Evolutionary conservation across 495 filamentous ascomycete species (phyloP), one percentile per base, ranked within the genome.

Genomic region (Lichina pygmaea): DNA sequence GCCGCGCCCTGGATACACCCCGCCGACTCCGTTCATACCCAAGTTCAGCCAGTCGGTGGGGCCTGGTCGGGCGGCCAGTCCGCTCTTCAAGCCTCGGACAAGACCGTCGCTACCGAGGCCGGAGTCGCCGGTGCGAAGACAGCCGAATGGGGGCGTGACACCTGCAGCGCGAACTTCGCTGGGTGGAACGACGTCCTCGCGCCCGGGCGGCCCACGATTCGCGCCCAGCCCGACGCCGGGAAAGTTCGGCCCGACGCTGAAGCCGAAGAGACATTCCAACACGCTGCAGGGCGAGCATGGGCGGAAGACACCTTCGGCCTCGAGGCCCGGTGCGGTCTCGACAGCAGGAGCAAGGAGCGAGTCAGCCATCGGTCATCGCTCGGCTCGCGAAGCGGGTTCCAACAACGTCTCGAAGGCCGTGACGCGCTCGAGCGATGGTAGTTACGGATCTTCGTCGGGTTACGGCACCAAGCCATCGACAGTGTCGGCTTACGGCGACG

Each of bases 1-100:
- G 15, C 11, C 16, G 2, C 30, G 15, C 10, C 42, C 6, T 8
- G 66, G 61, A 48, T 67, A 65, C 53, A 76, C 74, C 13, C 74
- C 78, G 11, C 73, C 77, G 17, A 75, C 71, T 13, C 73, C 78
- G 3, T 70, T 69, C 12, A 54, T 55, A 49, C 52, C 52, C 47
- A 78, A 82, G 52, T 85, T 89, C 60, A 81, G 80, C 60, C 79
- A 91, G 58, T 83, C 85, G 5, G 67, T 91, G 33, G 89, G 86
- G 0, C 79, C 81, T 8, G 68, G 71, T n/a, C 68, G 77, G 54
- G 75, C 77, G 17, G 57, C 70, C 17, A 82, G 78, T 54, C 76
- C 79, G 4, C 57, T 69, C 16, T 71, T 80, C 46, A 81, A 78
- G 56, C 60, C 67, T n/a, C 74, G 72, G 53, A 60, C 72, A 15